Evolutionary conservation across 805 yeast species (phyloP), one percentile per base, ranked within the genome.

Genomic region (Jamesozyma gamospora): DNA sequence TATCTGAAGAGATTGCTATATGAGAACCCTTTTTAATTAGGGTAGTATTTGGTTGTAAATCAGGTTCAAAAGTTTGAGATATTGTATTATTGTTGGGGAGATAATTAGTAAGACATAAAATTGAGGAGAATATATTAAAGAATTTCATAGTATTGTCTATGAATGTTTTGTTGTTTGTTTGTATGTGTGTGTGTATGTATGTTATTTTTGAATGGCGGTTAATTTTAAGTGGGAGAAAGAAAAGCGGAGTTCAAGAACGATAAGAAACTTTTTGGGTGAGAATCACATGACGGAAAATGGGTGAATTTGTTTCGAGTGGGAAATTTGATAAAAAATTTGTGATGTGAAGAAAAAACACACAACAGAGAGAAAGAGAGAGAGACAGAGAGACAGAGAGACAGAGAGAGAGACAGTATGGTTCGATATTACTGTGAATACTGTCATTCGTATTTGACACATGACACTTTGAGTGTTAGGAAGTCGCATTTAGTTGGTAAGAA

Each of bases 351-450:
- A n/a, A n/a, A n/a, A n/a, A n/a, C n/a, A n/a, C n/a, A n/a, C n/a
- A n/a, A n/a, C n/a, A n/a, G n/a, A n/a, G n/a, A n/a, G n/a, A n/a
- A n/a, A n/a, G n/a, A n/a, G n/a, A n/a, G n/a, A n/a, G n/a, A n/a
- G n/a, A n/a, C n/a, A n/a, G n/a, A n/a, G n/a, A n/a, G n/a, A n/a
- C n/a, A n/a, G n/a, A 9, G 35, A 24, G 18, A 4, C 14, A 24
- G 35, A 30, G 32, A 13, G 21, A 12, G 14, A 17, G 14, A 1
- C 6, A 35, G 31, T 13, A 77, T 80, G 87, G 80, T 77, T 3
- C 72, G 79, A 46, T 82, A 79, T 58, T 82, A 79, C 62, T 86
- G 95, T 60, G 92, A 82, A 49, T 86, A 85, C 56, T 86, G 95
- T 57, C 77, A 77, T 53, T 75, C 86, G 15, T 80, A 81, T 51